A percentile compares a stretch with the other conserved stretches of the same genome.
These are phyloP conservation scores for Opeltia flavorubescens DNA, from an alignment of 495 filamentous ascomycete genomes.

Conservation along the genomic window DNA sequence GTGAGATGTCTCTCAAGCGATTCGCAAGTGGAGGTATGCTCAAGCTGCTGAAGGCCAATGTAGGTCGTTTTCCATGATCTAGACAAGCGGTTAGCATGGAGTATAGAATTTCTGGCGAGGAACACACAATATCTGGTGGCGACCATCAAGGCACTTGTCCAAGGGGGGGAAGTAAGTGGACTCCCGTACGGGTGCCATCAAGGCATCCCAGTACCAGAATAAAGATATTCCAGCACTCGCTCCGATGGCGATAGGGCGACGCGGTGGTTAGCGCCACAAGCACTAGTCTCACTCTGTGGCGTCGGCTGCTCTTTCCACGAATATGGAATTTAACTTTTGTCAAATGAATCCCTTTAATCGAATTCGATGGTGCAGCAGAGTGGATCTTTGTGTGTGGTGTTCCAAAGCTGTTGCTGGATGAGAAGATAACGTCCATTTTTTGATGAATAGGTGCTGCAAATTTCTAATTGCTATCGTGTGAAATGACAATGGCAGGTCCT, in stretches of 20 bases:
- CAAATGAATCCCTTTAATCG: no score
- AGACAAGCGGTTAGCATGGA: slow-evolving; percentile 10
- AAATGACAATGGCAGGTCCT: slow-evolving; percentile 28
- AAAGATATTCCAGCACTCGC: background rate
- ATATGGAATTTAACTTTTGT: no score
- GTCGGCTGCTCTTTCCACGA: no score
- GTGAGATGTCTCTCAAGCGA: slow-evolving; percentile 10
- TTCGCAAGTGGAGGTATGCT: slow-evolving; percentile 25
- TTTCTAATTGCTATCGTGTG: no score
- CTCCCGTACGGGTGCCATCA: slow-evolving; percentile 55
- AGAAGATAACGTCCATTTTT: background rate
- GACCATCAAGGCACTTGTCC: slow-evolving; percentile 47
- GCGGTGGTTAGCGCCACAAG: background rate
- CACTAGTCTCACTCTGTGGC: background rate
- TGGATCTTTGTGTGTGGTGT: no score
- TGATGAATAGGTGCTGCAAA: no score
- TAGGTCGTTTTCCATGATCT: slow-evolving; percentile 72
- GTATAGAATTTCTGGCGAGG: slow-evolving; percentile 5
- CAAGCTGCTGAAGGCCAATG: slow-evolving; percentile 42
- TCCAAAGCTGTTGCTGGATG: background rate
- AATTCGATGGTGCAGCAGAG: no score
- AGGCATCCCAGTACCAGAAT: slow-evolving; percentile 20
- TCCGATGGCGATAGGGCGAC: background rate
- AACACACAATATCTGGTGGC: slow-evolving; percentile 42
- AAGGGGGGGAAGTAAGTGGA: slow-evolving; percentile 45